Conservation (phyloP, 2,329 filamentous ascomycete species). For the Neofusicoccum laricinum region DNA sequence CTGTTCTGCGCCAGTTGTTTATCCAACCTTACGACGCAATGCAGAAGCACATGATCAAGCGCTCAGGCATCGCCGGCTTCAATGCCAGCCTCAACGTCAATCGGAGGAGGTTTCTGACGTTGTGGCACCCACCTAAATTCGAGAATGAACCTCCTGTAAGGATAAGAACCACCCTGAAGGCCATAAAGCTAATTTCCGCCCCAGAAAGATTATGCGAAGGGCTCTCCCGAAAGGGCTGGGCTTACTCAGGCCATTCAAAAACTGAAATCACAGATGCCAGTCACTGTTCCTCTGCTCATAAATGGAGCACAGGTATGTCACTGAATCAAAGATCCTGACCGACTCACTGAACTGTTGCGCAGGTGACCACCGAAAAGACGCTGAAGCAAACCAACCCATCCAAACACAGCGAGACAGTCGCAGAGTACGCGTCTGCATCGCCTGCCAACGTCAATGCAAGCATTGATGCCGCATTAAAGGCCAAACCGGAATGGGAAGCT, state of each 20-base stretch:
- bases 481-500: slow-evolving; percentile 80
- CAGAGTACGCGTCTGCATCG: neutral
- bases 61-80: too few species aligned
- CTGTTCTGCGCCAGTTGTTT: too few species aligned
- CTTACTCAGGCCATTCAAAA: neutral
- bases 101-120: neutral
- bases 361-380: neutral
- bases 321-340: too few species aligned
- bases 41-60: too few species aligned
- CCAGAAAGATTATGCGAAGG: too few species aligned
- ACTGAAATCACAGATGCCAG: neutral
- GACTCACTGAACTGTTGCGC: neutral
- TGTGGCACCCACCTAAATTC: neutral
- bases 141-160: neutral
- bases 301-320: neutral
- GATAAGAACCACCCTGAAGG: neutral
- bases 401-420: neutral
- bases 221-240: neutral
- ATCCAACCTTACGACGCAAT: too few species aligned
- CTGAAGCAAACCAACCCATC: neutral
- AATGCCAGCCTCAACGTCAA: too few species aligned
- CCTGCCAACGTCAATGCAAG: slow-evolving; percentile 64
- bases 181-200: neutral
- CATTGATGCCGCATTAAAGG: slow-evolving; percentile 80
- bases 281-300: neutral